Evolutionary conservation across 2,329 filamentous ascomycete genomes (phyloP), one percentile per base, ranked within the genome.

Genomic region (Colletotrichum theobromicola): DNA sequence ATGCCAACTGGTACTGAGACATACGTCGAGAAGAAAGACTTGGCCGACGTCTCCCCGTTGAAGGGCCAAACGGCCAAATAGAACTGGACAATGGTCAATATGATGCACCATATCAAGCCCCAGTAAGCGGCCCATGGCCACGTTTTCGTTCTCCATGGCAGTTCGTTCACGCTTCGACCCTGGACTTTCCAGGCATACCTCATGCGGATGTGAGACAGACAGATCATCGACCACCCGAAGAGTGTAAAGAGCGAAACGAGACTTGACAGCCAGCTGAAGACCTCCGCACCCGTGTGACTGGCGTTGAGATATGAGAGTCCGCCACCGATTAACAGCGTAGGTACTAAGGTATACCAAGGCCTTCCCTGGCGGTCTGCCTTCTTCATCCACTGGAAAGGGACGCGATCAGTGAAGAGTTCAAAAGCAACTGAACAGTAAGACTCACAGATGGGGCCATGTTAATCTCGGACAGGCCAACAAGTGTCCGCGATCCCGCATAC

Each of bases 251-350:
- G 83, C 0, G 85, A 85, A 0, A 84, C 85, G 10, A 88, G 79
- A 71, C 83, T 87, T 4, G 85, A 86, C 67, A 88, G 83, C 87
- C 86, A 88, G 7, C 78, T 81, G 77, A 88, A 88, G 55, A 88
- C 86, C 7, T 83, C 79, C 2, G 82, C 78, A 4, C 85, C 86
- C 10, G 79, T 83, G 72, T 86, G 79, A 77, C 73, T 82, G 35
- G 87, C 85, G 75, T 88, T 88, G 18, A 88, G 82, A 73, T 86
- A 87, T 28, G 82, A 80, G 7, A 88, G 83, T 0, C 82, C 85
- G 24, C 84, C 82, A 8, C 84, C 89, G 53, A 91, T 86, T 6
- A 89, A 76, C 61, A 90, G 89, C 0, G 90, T 89, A 58, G 90
- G 84, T 2, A 90, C 78, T 12, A 60, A 21, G 1, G 57, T 34